Percentiles rank a stretch among this genome's conserved stretches.
phyloP scores from a whole-genome alignment of 306 rosid species.

The Vigna unguiculata region DNA sequence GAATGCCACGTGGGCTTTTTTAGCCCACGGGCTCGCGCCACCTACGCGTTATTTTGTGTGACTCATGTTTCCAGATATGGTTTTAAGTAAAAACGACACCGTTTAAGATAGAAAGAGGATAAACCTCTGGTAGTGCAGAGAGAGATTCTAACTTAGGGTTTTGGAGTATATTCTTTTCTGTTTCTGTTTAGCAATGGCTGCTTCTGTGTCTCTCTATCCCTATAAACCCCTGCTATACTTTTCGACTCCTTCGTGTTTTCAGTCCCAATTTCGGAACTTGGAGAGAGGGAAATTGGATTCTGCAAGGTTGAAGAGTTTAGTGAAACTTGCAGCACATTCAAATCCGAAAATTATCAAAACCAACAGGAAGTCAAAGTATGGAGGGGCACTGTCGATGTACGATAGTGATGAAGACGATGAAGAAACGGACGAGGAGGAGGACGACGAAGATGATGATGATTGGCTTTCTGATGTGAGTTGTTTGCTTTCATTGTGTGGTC shows the following conservation, averaged over 20 bases:
- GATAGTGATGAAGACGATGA: conserved; percentile 60
- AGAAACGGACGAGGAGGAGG: conserved; percentile 35
- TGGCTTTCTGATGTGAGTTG: conserved; percentile 69
- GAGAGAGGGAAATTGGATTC: conserved; percentile 28
- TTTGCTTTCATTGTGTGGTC: not conserved
- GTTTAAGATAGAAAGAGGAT: conserved; percentile 16
- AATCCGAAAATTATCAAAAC: conserved; percentile 75
- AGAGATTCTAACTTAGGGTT: conserved; percentile 65
- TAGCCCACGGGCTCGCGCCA: conserved; percentile 47
- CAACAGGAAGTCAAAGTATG: conserved; percentile 66
- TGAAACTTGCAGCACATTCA: conserved; percentile 76
- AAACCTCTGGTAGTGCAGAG: conserved; percentile 20
- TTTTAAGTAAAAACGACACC: not conserved
- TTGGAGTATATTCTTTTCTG: conserved; percentile 68
- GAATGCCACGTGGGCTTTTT: conserved; percentile 49
- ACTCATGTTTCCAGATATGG: conserved; percentile 2
- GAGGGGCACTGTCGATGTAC: conserved; percentile 59
- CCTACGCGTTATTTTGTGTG: conserved; percentile 46
- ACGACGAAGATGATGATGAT: conserved; percentile 46
- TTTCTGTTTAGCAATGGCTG: conserved; percentile 52
- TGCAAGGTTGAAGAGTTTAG: conserved; percentile 37
- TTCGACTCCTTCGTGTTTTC: conserved; percentile 36
- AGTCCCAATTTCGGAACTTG: conserved; percentile 34
- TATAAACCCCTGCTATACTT: conserved; percentile 44
- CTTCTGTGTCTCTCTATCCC: conserved; percentile 49